Evolutionary conservation across 768 basidiomycete species (phyloP), one percentile per base, ranked within the genome.

Genomic region (Lepiota subincarnata): DNA sequence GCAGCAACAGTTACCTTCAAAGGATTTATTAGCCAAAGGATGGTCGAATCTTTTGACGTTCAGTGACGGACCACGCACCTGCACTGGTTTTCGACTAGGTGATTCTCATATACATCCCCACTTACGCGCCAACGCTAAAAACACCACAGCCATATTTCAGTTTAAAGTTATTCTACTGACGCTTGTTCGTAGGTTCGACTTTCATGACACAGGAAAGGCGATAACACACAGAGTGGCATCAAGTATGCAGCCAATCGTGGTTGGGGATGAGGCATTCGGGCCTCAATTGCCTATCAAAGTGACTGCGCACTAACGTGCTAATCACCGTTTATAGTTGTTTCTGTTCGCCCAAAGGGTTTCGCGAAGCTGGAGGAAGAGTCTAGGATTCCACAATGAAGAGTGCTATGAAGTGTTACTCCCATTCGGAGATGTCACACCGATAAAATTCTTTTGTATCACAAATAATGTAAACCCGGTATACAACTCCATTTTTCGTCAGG

Each of bases 61-160:
- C 63, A 66, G 66, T 53, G 74, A 75, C 55, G 75, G 75, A 3
- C 73, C 73, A 11, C 57, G 74, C 18, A 71, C 66, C 45, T 76
- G 75, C 60, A 60, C 75, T 53, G 74, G 74, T 18, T 73, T 67
- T 62, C 63, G 73, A 6, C 61, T 75, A 38, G 68, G 66, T 67
- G 31, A 14, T 63, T 57, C 13, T 34, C 34, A 37, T 40, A 44
- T 10, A 13, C 36, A n/a, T 18, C 16, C n/a, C 24, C 39, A 34
- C 1, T 55, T 74, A 61, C 66, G 11, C 40, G 8, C 3, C 40
- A 16, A 3, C 40, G 14, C 20, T 20, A 20, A n/a, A 24, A 24
- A 2, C 3, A n/a, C 8, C 40, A 20, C 4, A 20, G 20, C 10
- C 40, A 16, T 42, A 20, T 11, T 10, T 42, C 14, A 11, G 10